Percentiles rank a stretch among this genome's conserved stretches.
phyloP scores from a whole-genome alignment of 352 stramenopile genomes.

The Phytophthora litchii region DNA sequence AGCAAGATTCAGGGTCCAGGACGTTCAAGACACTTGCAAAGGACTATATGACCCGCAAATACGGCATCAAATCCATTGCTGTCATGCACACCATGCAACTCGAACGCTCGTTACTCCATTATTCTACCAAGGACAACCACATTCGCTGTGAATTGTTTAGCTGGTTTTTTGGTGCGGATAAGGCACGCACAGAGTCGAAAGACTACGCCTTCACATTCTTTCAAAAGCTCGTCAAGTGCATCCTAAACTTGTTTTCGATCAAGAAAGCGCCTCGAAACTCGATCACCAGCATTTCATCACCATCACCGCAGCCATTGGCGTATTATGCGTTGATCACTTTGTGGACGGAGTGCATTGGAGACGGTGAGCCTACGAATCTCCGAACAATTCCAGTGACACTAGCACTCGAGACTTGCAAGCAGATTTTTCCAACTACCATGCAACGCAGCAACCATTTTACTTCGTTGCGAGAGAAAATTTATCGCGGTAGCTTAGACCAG shows the following conservation, averaged over 20 bases:
- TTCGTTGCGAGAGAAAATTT: constrained; percentile 44
- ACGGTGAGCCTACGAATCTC: constrained; percentile 43
- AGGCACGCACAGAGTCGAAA: constrained; percentile 42
- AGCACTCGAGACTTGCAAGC: constrained; percentile 49
- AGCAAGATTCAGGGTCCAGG: constrained; percentile 14
- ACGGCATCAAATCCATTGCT: constrained; percentile 78
- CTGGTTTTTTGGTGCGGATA: constrained; percentile 72
- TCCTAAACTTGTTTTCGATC: constrained; percentile 39
- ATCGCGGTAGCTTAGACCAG: constrained; percentile 45
- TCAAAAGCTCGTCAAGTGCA: constrained; percentile 51
- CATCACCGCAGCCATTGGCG: constrained; percentile 28
- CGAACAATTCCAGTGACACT: constrained; percentile 30
- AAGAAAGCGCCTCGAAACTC: constrained; percentile 39
- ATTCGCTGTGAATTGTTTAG: constrained; percentile 65
- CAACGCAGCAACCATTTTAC: constrained; percentile 39
- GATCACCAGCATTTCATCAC: constrained; percentile 1
- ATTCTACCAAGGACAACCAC: constrained; percentile 49
- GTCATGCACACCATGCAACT: constrained; percentile 73
- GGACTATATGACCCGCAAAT: constrained; percentile 69
- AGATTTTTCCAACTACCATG: constrained; percentile 50
- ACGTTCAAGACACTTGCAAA: constrained; percentile 69
- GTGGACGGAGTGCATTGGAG: constrained; percentile 74
- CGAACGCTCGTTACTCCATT: constrained; percentile 69
- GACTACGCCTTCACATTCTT: constrained; percentile 71
- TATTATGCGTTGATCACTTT: constrained; percentile 51